Conservation (phyloP, 1,284 basidiomycete genomes). For the Ceratobasidium sp. region DNA sequence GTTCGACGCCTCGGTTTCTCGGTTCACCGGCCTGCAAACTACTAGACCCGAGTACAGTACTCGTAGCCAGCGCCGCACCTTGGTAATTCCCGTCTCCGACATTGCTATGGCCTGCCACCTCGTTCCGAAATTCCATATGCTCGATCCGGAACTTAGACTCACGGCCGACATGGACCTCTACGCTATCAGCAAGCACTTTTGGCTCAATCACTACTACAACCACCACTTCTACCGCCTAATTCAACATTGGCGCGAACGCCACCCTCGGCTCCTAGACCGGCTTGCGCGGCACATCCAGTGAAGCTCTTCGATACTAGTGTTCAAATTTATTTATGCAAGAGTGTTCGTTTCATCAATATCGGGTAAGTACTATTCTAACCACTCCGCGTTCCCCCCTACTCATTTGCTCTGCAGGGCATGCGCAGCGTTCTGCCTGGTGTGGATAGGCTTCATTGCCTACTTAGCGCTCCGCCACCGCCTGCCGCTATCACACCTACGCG, state of each 20-base stretch:
- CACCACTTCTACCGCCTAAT: conserved; percentile 1
- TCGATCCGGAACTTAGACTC: neutral
- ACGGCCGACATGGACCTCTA: neutral
- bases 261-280: no score
- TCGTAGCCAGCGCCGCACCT: neutral
- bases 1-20: neutral
- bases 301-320: no score
- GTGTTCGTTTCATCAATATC: no score
- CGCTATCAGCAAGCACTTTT: neutral
- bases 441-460: no score
- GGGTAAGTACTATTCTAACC: no score
- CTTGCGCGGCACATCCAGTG: no score
- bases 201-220: conserved; percentile 15
- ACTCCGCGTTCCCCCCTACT: no score
- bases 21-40: neutral
- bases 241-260: conserved; percentile 26
- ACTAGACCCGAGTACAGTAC: neutral
- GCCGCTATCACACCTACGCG: no score
- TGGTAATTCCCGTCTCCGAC: conserved; percentile 13
- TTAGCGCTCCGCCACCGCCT: no score
- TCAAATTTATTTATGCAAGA: no score
- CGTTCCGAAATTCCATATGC: neutral
- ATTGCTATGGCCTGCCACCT: conserved; percentile 23
- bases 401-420: no score
- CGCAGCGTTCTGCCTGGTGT: no score